phyloP scores from a whole-genome alignment of 495 filamentous ascomycete species.

The Aspergillus saccharolyticus region DNA sequence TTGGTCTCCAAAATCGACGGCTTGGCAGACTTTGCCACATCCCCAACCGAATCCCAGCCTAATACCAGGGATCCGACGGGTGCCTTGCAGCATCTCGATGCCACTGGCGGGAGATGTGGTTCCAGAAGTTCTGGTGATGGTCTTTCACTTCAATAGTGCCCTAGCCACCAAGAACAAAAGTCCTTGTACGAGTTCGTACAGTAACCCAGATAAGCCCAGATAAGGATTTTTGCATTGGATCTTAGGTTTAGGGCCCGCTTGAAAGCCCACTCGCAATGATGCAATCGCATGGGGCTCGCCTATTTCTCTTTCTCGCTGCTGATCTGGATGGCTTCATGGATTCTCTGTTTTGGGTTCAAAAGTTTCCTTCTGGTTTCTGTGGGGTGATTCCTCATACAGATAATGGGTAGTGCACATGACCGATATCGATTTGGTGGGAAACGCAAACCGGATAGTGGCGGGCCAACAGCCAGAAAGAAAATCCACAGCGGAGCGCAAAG shows the following conservation, averaged over 20 bases:
- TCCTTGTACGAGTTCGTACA: not conserved
- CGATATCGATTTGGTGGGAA: not conserved
- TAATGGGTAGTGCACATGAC: not conserved
- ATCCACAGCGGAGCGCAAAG: not conserved
- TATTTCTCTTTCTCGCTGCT: not conserved
- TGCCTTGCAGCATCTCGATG: not conserved
- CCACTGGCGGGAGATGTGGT: not conserved
- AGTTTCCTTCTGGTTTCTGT: not conserved
- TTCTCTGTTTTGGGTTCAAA: not conserved
- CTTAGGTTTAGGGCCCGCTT: slow-evolving; percentile 6
- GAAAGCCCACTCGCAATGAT: not conserved
- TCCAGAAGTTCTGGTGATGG: slow-evolving; percentile 1
- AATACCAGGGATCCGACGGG: not conserved
- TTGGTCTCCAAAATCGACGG: not conserved
- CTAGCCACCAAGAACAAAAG: not conserved
- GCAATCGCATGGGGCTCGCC: not conserved
- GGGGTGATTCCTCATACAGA: not conserved
- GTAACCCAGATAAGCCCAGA: no score
- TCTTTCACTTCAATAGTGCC: not conserved
- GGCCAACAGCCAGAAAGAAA: not conserved
- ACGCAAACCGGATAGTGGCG: not conserved
- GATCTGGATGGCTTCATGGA: not conserved
- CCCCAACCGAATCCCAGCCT: not conserved
- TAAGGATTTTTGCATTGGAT: not conserved
- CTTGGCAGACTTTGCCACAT: not conserved